A percentile compares a stretch with the other conserved stretches of the same genome.
These are phyloP conservation scores for Dittrichia graveolens DNA, from an alignment of 129 eudicot genomes.

Conservation along the genomic window DNA sequence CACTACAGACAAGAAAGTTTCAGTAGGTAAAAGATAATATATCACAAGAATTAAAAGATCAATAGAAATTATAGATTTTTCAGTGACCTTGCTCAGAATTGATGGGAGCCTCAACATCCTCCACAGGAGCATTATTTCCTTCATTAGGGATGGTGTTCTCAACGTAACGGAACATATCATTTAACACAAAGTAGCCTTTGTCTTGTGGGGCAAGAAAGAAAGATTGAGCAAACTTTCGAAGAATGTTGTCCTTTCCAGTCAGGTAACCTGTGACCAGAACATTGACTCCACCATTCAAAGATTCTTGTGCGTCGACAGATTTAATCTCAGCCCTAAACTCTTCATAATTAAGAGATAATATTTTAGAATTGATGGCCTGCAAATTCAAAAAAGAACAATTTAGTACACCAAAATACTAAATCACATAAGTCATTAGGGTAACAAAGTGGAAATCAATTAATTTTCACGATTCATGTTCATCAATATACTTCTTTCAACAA, in stretches of 20 bases:
- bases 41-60: neutral
- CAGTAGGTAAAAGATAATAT: neutral
- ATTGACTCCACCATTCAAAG: conserved; percentile 73
- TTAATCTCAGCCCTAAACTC: conserved; percentile 72
- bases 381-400: neutral
- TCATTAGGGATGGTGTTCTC: conserved; percentile 38
- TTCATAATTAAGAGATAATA: conserved; percentile 66
- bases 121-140: conserved; percentile 36
- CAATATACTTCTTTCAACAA: conserved; percentile 20
- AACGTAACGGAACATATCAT: conserved; percentile 80
- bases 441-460: neutral
- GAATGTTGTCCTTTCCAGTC: conserved; percentile 57
- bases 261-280: conserved; percentile 83
- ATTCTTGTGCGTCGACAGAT: conserved; percentile 91
- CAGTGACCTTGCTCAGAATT: conserved; percentile 62
- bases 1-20: conserved; percentile 21
- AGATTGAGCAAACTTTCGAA: conserved; percentile 62
- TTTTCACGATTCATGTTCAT: neutral
- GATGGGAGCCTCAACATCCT: conserved; percentile 44
- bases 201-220: conserved; percentile 98
- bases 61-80: neutral
- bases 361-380: conserved; percentile 83
- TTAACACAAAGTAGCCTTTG: conserved; percentile 88
- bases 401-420: neutral
- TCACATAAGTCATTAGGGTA: neutral